Base-by-base conservation (phyloP, 768 basidiomycete genomes). In the Lentinula detonsa region DNA sequence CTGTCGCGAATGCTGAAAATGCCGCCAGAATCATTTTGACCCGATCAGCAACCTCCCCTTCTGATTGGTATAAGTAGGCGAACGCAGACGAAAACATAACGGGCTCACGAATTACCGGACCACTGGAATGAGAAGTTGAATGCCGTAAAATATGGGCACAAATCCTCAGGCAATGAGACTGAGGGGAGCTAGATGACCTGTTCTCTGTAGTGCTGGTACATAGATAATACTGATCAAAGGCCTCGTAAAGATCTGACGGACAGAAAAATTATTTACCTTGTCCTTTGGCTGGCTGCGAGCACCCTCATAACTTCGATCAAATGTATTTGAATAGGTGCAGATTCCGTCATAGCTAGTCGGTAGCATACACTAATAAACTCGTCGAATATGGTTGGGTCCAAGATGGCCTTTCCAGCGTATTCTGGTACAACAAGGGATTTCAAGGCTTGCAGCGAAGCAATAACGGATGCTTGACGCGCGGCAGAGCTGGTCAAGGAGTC, bases 321-420 rank as follows among this genome's bases (percentile, higher is more conserved):
- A 59, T 88, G 82, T 0, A 83, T 74, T 66, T 94, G 90, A 34
- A 93, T 81, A 0, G 67, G 75, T 1, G 91, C 85, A 0, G 86
- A 76, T 68, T 96, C 95, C 0, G 90, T 91, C 81, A 98, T 85
- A 0, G 89, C 92, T 73, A 98, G 85, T 5, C 96, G 85, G 69
- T 96, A 94, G 69, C 88, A 93, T 4, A 98, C 76, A 51, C 87
- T 88, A 65, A 89, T 84, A 48, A 98, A 85, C 73, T 99, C 96
- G 51, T 94, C 92, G 68, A 96, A 96, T 31, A 93, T 84, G 0
- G 86, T 81, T 2, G 88, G 86, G 42, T 95, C 90, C 61, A 90
- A 78, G 37, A 98, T 81, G 0, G 88, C 91, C 33, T 81, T 83
- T 1, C 96, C 96, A 1, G 88, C 83, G 68, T 93, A 91, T 62